Conservation (phyloP, 2,329 filamentous ascomycete genomes). For the Salinomyces thailandicus region DNA sequence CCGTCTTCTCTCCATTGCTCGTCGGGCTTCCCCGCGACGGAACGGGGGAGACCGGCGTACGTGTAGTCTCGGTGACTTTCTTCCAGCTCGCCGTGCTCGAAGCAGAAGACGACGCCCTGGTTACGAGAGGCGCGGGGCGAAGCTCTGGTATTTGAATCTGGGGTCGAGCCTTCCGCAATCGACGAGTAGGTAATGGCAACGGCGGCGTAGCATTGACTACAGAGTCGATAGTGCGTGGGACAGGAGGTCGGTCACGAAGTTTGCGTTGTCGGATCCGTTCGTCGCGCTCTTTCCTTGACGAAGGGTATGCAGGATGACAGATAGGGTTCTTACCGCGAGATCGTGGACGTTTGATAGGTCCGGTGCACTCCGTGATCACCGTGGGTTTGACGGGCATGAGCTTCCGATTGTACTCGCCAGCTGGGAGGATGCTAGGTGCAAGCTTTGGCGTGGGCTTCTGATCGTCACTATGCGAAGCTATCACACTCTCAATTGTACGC, state of each 20-base stretch:
- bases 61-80: constrained; percentile 19
- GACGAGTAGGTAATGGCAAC: constrained; percentile 10
- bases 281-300: constrained; percentile 21
- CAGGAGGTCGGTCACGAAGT: constrained; percentile 21
- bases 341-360: constrained; percentile 23
- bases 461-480: constrained; percentile 9
- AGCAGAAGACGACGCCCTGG: constrained; percentile 18
- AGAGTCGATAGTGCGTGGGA: constrained; percentile 16
- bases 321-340: constrained; percentile 15
- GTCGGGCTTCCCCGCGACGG: constrained; percentile 14
- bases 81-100: constrained; percentile 22
- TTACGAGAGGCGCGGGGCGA: constrained; percentile 14
- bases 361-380: constrained; percentile 24
- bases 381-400: constrained; percentile 17
- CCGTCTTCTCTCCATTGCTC: constrained; percentile 14
- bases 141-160: constrained; percentile 22
- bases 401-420: constrained; percentile 16
- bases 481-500: constrained; percentile 18
- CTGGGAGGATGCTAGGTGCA: constrained; percentile 19
- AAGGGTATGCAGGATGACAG: constrained; percentile 8
- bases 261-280: constrained; percentile 25
- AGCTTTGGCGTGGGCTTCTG: constrained; percentile 18
- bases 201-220: constrained; percentile 15
- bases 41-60: constrained; percentile 20
- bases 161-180: constrained; percentile 22